Conservation (phyloP, 2,329 filamentous ascomycete genomes). For the Xylaria sp. region DNA sequence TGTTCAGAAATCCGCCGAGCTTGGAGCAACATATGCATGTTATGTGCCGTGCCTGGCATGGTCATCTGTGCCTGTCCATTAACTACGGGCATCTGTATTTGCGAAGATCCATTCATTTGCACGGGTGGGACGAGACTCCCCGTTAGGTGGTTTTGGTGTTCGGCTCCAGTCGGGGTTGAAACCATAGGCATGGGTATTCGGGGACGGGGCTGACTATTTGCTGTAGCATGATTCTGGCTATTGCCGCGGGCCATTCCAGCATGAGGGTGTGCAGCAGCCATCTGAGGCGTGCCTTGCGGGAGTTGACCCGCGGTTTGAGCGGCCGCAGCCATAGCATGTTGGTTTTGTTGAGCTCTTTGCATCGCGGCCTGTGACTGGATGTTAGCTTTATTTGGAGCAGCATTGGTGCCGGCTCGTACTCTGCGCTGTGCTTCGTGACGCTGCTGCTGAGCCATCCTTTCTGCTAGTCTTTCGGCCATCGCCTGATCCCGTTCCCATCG, state of each 20-base stretch:
- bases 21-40: slow-evolving; percentile 68
- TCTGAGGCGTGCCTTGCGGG: slow-evolving; percentile 51
- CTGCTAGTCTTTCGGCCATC: slow-evolving; percentile 68
- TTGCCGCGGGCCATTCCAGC: slow-evolving; percentile 54
- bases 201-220: slow-evolving; percentile 59
- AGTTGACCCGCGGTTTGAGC: slow-evolving; percentile 51
- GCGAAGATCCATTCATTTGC: slow-evolving; percentile 72
- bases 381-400: slow-evolving; percentile 44
- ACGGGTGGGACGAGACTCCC: slow-evolving; percentile 64
- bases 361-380: slow-evolving; percentile 52
- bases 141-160: slow-evolving; percentile 60
- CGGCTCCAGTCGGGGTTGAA: slow-evolving; percentile 60
- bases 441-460: slow-evolving; percentile 66
- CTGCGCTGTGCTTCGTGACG: slow-evolving; percentile 66
- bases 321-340: slow-evolving; percentile 57
- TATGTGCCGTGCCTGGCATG: slow-evolving; percentile 57
- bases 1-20: slow-evolving; percentile 74
- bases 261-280: slow-evolving; percentile 49
- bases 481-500: slow-evolving; percentile 86
- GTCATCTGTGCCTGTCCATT: slow-evolving; percentile 70
- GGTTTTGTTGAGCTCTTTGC: slow-evolving; percentile 58
- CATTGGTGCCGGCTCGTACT: slow-evolving; percentile 55
- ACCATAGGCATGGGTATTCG: slow-evolving; percentile 64
- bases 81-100: slow-evolving; percentile 74
- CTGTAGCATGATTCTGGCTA: slow-evolving; percentile 57